Conservation (phyloP, 352 stramenopile species). For the Phytophthora cryptogea region DNA sequence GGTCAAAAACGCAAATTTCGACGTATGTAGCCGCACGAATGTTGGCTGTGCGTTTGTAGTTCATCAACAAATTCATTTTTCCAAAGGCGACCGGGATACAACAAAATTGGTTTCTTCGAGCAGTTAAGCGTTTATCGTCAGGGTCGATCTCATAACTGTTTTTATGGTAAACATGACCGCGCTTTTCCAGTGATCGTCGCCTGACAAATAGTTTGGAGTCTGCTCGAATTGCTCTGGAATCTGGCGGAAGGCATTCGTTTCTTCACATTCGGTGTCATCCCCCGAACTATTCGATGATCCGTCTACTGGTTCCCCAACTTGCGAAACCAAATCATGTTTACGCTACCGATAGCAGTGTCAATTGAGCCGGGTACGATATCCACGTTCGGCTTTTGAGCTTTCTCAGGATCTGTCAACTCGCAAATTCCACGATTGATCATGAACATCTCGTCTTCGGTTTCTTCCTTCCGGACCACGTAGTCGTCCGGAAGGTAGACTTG, state of each 20-base stretch:
- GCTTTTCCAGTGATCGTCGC: not conserved
- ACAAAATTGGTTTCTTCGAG: not conserved
- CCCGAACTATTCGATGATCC: too few relatives aligned
- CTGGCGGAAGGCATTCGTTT: too few relatives aligned
- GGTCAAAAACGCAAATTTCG: constrained; percentile 20
- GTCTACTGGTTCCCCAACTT: too few relatives aligned
- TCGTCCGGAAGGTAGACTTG: constrained; percentile 52
- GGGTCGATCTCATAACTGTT: not conserved
- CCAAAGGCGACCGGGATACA: constrained; percentile 30
- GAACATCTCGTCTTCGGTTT: constrained; percentile 45
- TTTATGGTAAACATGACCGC: not conserved
- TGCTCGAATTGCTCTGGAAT: not conserved
- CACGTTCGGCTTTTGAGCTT: constrained; percentile 2
- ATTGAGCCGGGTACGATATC: not conserved
- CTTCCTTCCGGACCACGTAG: constrained; percentile 43
- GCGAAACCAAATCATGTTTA: too few relatives aligned
- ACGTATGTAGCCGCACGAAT: constrained; percentile 28
- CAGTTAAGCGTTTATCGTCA: not conserved
- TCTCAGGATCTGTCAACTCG: constrained; percentile 22
- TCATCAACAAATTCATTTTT: constrained; percentile 40
- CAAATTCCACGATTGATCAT: constrained; percentile 47
- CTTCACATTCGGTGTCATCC: too few relatives aligned
- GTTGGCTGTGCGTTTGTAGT: constrained; percentile 30
- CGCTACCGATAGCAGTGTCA: too few relatives aligned
- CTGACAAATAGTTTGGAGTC: not conserved